Base-by-base conservation (phyloP, 352 stramenopile species). In the Phytophthora sp. region DNA sequence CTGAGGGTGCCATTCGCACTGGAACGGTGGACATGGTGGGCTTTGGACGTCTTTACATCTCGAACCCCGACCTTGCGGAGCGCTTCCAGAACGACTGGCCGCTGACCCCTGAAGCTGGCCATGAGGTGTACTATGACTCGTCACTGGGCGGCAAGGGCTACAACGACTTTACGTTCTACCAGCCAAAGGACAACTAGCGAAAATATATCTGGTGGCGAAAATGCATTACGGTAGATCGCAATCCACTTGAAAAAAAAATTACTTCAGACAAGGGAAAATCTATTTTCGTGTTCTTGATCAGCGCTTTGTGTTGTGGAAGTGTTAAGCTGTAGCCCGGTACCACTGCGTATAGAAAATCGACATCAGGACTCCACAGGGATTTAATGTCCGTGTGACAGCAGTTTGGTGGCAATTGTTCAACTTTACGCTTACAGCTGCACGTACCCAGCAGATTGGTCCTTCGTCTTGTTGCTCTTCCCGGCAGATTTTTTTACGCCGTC, bases 1-100 rank as follows among this genome's bases (percentile, higher is more conserved):
- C 71, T 0, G 71, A 80, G 33, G 71, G 71, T 1, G 69, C 53
- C 3, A 44, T 80, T 29, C 68, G 72, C 26, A 76, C 46, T 7
- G 75, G 75, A 23, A 21, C 61, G 1, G 69, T 50, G 1, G 72
- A 83, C 51, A 15, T 76, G 2, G 72, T 79, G 23, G 50, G 47
- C 5, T 83, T 83, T 33, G 64, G 71, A 46, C 75, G 75, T n/a
- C 46, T 67, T 18, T 83, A 71, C 65, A 80, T 83, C 30, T 62
- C 69, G 33, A 82, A 82, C 47, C 74, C 74, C 11, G 78, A 89
- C 51, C 54, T 87, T 15, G 69, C 71, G 1, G 72, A 81, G 41
- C 74, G 66, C 12, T 69, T 73, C 38, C 58, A 65, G 31, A 65
- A 69, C 21, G 66, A 74, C 54, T 69, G 59, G 71, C 63, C 71